Percentiles rank a stretch among this genome's conserved stretches.
Evolutionary conservation across 352 stramenopile genomes (phyloP).

Genomic region (Globisporangium nodosum): DNA sequence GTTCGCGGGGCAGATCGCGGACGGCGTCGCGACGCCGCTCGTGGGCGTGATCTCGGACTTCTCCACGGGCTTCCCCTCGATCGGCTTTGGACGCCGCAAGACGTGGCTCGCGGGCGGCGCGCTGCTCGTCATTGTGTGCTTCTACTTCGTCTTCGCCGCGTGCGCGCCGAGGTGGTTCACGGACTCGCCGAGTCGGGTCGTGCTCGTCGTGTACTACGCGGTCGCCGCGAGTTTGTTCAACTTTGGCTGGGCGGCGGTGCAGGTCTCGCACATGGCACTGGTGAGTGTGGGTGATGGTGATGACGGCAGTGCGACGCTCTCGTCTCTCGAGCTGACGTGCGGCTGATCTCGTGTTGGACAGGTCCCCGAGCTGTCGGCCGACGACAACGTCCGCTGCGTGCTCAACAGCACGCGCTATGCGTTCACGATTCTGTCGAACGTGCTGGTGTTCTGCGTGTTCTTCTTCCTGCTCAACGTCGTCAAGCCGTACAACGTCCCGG

Average conservation of each 20-base stretch:
- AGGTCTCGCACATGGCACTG: constrained; percentile 86
- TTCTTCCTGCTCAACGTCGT: constrained; percentile 59
- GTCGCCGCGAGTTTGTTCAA: constrained; percentile 78
- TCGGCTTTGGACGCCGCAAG: constrained; percentile 70
- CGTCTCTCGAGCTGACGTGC: not conserved
- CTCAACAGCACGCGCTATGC: constrained; percentile 81
- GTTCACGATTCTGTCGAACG: constrained; percentile 86
- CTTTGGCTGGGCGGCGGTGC: constrained; percentile 75
- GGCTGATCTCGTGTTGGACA: constrained; percentile 8
- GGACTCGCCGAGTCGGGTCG: constrained; percentile 37
- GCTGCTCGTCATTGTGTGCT: constrained; percentile 74
- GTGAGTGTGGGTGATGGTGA: constrained; percentile 15
- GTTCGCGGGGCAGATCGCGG: constrained; percentile 82
- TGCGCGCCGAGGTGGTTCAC: constrained; percentile 61
- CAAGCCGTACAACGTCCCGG: constrained; percentile 51
- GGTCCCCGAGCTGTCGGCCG: constrained; percentile 66
- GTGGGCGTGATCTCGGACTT: constrained; percentile 74
- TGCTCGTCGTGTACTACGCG: constrained; percentile 75
- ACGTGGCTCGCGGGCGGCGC: constrained; percentile 68
- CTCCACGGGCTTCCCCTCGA: constrained; percentile 50
- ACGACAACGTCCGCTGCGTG: constrained; percentile 76
- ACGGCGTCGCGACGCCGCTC: constrained; percentile 72
- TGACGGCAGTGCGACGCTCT: not conserved
- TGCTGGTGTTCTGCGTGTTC: constrained; percentile 79
- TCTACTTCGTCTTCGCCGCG: constrained; percentile 78